These are phyloP conservation scores for Trametes maxima DNA, from an alignment of 768 basidiomycete genomes.

Conservation along the genomic window DNA sequence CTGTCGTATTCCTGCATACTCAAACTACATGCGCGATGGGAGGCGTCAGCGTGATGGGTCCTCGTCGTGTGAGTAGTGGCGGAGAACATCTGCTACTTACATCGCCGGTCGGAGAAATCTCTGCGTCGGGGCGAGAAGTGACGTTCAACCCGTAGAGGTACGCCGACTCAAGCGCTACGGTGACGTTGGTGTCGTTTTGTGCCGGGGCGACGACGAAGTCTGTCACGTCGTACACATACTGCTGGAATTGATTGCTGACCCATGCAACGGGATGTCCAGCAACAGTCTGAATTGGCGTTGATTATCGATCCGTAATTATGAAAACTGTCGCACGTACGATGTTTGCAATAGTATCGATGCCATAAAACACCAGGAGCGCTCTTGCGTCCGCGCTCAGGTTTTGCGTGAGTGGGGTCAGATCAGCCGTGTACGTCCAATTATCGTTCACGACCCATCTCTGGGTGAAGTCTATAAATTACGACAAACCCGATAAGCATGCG, in stretches of 20 bases:
- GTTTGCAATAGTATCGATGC: slow-evolving; percentile 59
- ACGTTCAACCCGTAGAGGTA: slow-evolving; percentile 57
- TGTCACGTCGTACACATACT: slow-evolving; percentile 55
- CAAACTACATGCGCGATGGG: slow-evolving; percentile 39
- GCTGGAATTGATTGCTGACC: slow-evolving; percentile 61
- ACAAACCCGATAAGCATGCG: neutral
- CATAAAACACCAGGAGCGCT: slow-evolving; percentile 52
- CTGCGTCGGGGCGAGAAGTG: slow-evolving; percentile 49
- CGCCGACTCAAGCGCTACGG: slow-evolving; percentile 55
- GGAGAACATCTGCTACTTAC: slow-evolving; percentile 25
- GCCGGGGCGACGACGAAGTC: slow-evolving; percentile 39
- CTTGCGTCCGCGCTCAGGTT: slow-evolving; percentile 27
- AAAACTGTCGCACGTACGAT: slow-evolving; percentile 38
- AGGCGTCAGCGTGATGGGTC: neutral
- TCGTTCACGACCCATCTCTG: slow-evolving; percentile 58
- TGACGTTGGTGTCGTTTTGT: slow-evolving; percentile 45
- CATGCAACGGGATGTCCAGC: slow-evolving; percentile 54
- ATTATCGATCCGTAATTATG: neutral
- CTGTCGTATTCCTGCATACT: slow-evolving; percentile 50
- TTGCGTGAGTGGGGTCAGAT: slow-evolving; percentile 46
- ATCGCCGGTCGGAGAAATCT: slow-evolving; percentile 41
- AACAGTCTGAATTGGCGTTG: slow-evolving; percentile 41
- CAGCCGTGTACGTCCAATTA: slow-evolving; percentile 62
- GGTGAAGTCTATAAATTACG: slow-evolving; percentile 46
- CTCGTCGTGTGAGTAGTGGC: neutral